Evolutionary conservation across 352 stramenopile species (phyloP).

Genomic region (Phytopythium delawarense): DNA sequence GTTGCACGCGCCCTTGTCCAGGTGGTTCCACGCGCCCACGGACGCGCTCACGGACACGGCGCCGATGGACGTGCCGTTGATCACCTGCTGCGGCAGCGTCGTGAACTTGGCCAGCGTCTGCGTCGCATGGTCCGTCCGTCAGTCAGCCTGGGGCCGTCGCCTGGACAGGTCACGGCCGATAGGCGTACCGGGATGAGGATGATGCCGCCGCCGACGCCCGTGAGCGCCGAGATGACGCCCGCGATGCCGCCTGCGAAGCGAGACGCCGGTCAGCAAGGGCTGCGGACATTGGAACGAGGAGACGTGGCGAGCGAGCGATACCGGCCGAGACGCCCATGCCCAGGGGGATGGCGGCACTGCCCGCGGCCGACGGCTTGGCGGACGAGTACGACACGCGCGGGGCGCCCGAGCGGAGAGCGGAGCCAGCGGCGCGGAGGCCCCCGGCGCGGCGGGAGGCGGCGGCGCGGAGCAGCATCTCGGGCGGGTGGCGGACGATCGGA

Average conservation of each 20-base stretch:
- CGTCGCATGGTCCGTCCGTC: background rate
- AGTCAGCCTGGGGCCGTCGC: background rate
- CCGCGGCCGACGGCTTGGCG: constrained; percentile 5
- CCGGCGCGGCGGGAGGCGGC: constrained; percentile 8
- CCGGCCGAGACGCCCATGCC: constrained; percentile 36
- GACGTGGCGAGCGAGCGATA: constrained; percentile 2
- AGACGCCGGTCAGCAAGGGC: background rate
- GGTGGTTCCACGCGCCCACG: constrained; percentile 71
- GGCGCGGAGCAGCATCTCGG: constrained; percentile 4
- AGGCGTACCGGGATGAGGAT: constrained; percentile 73
- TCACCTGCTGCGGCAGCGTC: constrained; percentile 65
- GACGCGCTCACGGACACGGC: constrained; percentile 67
- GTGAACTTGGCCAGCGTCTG: constrained; percentile 82
- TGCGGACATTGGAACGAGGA: background rate
- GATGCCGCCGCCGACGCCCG: constrained; percentile 73
- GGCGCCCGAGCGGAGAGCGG: constrained; percentile 7
- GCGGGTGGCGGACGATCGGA: background rate
- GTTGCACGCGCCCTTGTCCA: constrained; percentile 68
- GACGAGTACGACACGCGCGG: constrained; percentile 8
- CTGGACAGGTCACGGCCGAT: background rate
- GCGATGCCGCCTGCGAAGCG: constrained; percentile 39
- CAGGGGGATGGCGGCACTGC: constrained; percentile 39
- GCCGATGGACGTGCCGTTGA: constrained; percentile 81
- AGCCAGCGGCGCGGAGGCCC: constrained; percentile 40
- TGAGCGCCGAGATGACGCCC: constrained; percentile 72